phyloP scores from a whole-genome alignment of 2,329 filamentous ascomycete genomes.

The Pyricularia sp. region DNA sequence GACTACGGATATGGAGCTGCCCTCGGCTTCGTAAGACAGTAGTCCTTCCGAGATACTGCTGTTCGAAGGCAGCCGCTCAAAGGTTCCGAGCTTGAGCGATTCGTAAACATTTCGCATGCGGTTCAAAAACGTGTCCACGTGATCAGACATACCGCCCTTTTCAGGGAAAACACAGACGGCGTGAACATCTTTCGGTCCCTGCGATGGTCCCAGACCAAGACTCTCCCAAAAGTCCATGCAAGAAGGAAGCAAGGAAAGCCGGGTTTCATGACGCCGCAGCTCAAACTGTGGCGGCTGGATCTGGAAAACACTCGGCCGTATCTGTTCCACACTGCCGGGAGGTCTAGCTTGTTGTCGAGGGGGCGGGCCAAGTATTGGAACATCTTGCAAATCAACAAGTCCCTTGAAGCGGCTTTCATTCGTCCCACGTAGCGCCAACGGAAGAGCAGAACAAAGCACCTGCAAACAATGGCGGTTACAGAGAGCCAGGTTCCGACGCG shows the following conservation, averaged over 20 bases:
- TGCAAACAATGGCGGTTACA: slow-evolving; percentile 38
- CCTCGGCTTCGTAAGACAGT: slow-evolving; percentile 38
- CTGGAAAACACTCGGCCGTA: slow-evolving; percentile 45
- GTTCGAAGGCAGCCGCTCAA: slow-evolving; percentile 38
- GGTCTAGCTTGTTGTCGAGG: slow-evolving; percentile 41
- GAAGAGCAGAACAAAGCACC: slow-evolving; percentile 34
- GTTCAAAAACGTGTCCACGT: slow-evolving; percentile 54
- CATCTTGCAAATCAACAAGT: slow-evolving; percentile 47
- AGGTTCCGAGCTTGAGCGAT: slow-evolving; percentile 60
- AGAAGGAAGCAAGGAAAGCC: slow-evolving; percentile 64
- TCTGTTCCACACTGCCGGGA: slow-evolving; percentile 33
- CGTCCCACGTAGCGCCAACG: slow-evolving; percentile 32
- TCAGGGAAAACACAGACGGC: slow-evolving; percentile 63
- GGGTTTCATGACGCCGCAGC: slow-evolving; percentile 58
- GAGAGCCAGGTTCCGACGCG: slow-evolving; percentile 30
- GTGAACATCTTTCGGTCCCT: slow-evolving; percentile 61
- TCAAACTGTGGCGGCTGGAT: slow-evolving; percentile 64
- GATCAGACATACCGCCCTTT: slow-evolving; percentile 51
- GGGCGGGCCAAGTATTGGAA: slow-evolving; percentile 42
- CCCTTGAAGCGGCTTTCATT: slow-evolving; percentile 33
- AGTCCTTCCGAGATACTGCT: slow-evolving; percentile 37
- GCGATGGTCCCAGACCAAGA: slow-evolving; percentile 62
- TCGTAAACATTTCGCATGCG: slow-evolving; percentile 66
- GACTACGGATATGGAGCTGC: slow-evolving; percentile 24
- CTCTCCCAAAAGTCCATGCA: slow-evolving; percentile 76